Conservation (phyloP, 208 protist species). For the Crithidia bombi region DNA sequence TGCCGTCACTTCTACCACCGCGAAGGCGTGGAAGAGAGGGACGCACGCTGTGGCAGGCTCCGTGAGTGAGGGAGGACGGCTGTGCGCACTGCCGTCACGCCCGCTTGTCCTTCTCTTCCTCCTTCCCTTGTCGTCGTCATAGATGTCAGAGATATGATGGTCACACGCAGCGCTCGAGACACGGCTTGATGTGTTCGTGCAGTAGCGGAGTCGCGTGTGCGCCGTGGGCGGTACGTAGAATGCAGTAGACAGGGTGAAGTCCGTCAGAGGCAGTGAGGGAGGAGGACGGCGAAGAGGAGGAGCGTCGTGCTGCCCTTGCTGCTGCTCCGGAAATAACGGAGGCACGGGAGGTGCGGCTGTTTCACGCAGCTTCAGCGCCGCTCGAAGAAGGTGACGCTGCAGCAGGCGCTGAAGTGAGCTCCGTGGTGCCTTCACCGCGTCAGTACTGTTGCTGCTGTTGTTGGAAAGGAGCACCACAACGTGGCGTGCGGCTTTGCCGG, state of each 20-base stretch:
- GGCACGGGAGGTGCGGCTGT: background rate
- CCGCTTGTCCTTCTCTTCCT: background rate
- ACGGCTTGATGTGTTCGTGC: background rate
- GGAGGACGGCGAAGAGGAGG: no score
- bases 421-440: background rate
- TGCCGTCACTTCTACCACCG: conserved; percentile 7
- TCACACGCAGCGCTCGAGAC: background rate
- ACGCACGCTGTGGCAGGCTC: background rate
- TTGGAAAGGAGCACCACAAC: background rate
- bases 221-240: conserved; percentile 16
- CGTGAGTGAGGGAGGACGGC: no score
- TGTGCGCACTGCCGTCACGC: background rate
- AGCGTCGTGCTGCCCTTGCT: no score
- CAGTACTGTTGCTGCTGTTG: no score
- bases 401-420: background rate
- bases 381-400: conserved; percentile 14
- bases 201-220: conserved; percentile 24
- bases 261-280: background rate
- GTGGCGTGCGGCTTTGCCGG: no score
- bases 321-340: no score
- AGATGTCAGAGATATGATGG: background rate
- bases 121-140: background rate
- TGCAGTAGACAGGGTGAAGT: conserved; percentile 22
- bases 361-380: background rate
- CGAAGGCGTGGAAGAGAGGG: conserved; percentile 27